Evolutionary conservation across 2,329 filamentous ascomycete species (phyloP).

Genomic region (Colletotrichum tropicicola): DNA sequence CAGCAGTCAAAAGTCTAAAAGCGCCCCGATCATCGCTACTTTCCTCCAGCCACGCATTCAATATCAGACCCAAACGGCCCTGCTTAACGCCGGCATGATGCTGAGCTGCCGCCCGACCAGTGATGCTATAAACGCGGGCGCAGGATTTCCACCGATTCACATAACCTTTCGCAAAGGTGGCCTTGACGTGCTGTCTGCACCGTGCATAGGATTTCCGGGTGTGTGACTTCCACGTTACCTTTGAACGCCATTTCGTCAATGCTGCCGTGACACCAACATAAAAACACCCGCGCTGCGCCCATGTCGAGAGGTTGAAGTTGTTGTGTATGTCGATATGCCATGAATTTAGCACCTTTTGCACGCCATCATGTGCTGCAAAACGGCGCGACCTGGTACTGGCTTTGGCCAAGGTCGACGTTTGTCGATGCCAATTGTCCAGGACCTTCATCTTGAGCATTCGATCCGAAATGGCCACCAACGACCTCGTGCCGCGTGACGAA

Average conservation of each 20-base stretch:
- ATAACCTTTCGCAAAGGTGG: constrained; percentile 17
- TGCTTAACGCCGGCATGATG: background rate
- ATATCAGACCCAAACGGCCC: background rate
- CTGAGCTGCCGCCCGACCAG: constrained; percentile 8
- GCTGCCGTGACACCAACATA: constrained; percentile 1
- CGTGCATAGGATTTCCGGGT: constrained; percentile 24
- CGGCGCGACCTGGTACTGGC: background rate
- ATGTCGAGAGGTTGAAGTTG: background rate
- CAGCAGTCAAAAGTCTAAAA: constrained; percentile 13
- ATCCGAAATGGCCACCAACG: background rate
- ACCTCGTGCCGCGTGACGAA: background rate
- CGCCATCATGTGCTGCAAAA: constrained; percentile 4
- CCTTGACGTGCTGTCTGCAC: constrained; percentile 26
- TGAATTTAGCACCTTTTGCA: background rate
- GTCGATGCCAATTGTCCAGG: constrained; percentile 15
- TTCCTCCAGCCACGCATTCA: constrained; percentile 18
- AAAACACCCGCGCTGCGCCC: constrained; percentile 16
- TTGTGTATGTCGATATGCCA: constrained; percentile 6
- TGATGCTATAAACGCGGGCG: constrained; percentile 2
- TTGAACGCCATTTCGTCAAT: constrained; percentile 13
- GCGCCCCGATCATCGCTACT: constrained; percentile 2
- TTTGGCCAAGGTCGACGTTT: background rate
- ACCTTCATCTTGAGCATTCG: constrained; percentile 18
- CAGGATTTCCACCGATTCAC: constrained; percentile 21
- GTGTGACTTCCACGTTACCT: constrained; percentile 13